phyloP scores from a whole-genome alignment of 495 filamentous ascomycete genomes.

The Aspergillus haitiensis region DNA sequence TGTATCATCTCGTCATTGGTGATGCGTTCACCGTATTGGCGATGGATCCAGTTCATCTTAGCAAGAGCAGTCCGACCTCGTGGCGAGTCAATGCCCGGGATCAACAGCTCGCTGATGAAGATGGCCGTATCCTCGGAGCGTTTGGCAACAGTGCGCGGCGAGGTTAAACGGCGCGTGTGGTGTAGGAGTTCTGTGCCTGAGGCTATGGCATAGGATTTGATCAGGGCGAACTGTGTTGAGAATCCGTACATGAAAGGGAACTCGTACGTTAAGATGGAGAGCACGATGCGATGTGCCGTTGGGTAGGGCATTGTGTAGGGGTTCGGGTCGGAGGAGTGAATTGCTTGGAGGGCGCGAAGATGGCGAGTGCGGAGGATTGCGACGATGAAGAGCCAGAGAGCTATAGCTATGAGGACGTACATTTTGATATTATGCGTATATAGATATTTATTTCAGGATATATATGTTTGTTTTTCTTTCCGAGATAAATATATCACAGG shows the following conservation, averaged over 20 bases:
- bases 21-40: constrained; percentile 25
- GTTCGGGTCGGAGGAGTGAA: neutral
- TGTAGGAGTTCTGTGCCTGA: constrained; percentile 6
- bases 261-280: neutral
- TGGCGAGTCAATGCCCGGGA: constrained; percentile 1
- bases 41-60: constrained; percentile 18
- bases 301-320: constrained; percentile 7
- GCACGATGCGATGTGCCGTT: constrained; percentile 6
- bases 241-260: constrained; percentile 15
- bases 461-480: too few relatives aligned
- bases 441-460: too few relatives aligned
- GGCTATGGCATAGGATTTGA: constrained; percentile 17
- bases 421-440: neutral
- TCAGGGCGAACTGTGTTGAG: constrained; percentile 7
- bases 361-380: neutral
- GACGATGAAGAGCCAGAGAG: constrained; percentile 3
- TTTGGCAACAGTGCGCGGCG: constrained; percentile 11
- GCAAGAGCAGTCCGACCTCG: constrained; percentile 6
- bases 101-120: constrained; percentile 7
- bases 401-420: neutral
- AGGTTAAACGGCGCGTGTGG: constrained; percentile 11
- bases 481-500: too few relatives aligned
- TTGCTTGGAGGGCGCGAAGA: neutral
- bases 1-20: constrained; percentile 39
- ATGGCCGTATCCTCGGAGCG: constrained; percentile 13